These are phyloP conservation scores for Lachancea lanzarotensis DNA, from an alignment of 805 yeast species.

Conservation along the genomic window DNA sequence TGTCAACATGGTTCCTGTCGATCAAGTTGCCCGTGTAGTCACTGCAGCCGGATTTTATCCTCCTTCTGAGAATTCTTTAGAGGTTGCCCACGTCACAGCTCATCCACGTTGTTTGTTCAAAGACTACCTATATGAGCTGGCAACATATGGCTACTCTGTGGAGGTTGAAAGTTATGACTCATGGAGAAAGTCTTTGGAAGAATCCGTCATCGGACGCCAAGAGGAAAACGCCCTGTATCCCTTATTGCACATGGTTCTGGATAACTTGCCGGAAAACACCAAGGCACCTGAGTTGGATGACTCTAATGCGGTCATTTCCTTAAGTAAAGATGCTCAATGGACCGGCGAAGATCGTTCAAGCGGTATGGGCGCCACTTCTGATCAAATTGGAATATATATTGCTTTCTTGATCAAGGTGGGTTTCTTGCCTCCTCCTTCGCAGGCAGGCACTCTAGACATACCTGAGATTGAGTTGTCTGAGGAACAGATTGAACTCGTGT, in stretches of 20 bases:
- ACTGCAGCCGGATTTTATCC: slow-evolving; percentile 80
- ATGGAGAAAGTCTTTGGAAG: slow-evolving; percentile 76
- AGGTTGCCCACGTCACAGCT: slow-evolving; percentile 94
- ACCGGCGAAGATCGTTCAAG: slow-evolving; percentile 59
- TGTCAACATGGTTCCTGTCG: slow-evolving; percentile 96
- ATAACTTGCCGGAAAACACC: slow-evolving; percentile 82
- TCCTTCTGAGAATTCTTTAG: slow-evolving; percentile 43
- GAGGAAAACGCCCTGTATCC: slow-evolving; percentile 89
- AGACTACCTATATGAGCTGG: slow-evolving; percentile 61
- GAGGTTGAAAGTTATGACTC: slow-evolving; percentile 56
- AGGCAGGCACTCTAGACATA: slow-evolving; percentile 36
- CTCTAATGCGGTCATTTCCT: slow-evolving; percentile 63
- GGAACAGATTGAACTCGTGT: slow-evolving; percentile 51
- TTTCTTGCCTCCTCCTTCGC: slow-evolving; percentile 61
- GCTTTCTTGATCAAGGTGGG: slow-evolving; percentile 76
- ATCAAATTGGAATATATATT: slow-evolving; percentile 67
- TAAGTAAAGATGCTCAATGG: slow-evolving; percentile 54
- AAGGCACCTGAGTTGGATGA: slow-evolving; percentile 96
- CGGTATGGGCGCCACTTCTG: slow-evolving; percentile 69
- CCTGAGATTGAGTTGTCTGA: slow-evolving; percentile 53
- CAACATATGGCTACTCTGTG: slow-evolving; percentile 66
- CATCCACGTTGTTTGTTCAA: slow-evolving; percentile 87
- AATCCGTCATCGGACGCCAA: slow-evolving; percentile 63
- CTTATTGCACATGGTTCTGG: slow-evolving; percentile 86
- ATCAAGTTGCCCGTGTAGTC: slow-evolving; percentile 90